A percentile compares a stretch with the other conserved stretches of the same genome.
Evolutionary conservation across 192 early-diverging fungal genomes (phyloP).

Genomic region (Linnemannia schmuckeri): DNA sequence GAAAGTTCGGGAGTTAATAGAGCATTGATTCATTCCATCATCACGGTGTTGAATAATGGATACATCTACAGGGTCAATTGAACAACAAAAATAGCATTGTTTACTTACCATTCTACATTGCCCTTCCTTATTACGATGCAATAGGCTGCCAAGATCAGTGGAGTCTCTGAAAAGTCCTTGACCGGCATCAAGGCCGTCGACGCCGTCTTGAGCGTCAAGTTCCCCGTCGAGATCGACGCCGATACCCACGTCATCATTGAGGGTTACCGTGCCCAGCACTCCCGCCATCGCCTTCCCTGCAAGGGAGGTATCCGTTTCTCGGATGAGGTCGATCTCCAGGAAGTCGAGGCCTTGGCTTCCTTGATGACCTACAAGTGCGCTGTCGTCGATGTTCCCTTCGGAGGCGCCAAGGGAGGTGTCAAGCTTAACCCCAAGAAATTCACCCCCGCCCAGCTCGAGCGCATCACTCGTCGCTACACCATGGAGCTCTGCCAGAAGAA

Average conservation of each 20-base stretch:
- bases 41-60: neutral
- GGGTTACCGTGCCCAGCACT: constrained; percentile 87
- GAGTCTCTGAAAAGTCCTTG: constrained; percentile 69
- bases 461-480: constrained; percentile 87
- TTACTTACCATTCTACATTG: neutral
- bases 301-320: constrained; percentile 89
- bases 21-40: neutral
- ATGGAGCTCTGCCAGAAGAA: constrained; percentile 89
- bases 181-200: constrained; percentile 81
- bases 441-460: constrained; percentile 80
- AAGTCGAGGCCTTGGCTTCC: constrained; percentile 84
- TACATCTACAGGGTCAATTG: neutral
- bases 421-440: constrained; percentile 87
- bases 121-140: neutral
- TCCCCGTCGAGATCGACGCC: constrained; percentile 78
- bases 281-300: constrained; percentile 82
- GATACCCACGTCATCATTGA: constrained; percentile 78
- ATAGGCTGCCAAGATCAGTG: constrained; percentile 75
- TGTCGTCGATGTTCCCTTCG: constrained; percentile 87
- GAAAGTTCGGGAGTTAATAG: neutral
- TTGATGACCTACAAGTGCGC: constrained; percentile 92
- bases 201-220: constrained; percentile 78
- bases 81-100: neutral
- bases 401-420: constrained; percentile 87
- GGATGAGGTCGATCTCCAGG: constrained; percentile 81